A percentile compares a stretch with the other conserved stretches of the same genome.
Evolutionary conservation across 2,329 filamentous ascomycete genomes (phyloP).

Genomic region (Botrytis elliptica): DNA sequence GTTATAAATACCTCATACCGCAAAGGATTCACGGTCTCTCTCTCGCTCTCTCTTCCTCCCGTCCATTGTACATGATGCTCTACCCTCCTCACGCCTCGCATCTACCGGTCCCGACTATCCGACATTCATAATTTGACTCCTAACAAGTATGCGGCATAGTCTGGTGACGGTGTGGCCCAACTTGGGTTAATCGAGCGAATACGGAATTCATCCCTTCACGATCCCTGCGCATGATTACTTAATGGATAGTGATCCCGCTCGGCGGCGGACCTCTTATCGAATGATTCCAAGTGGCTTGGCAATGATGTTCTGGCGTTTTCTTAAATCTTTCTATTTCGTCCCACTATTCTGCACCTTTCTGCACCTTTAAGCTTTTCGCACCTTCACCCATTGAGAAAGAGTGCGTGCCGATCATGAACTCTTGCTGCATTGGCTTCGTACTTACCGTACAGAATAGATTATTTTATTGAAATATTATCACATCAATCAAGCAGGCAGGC

Average conservation of each 20-base stretch:
- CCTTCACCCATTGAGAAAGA: background rate
- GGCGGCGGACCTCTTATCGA: constrained; percentile 1
- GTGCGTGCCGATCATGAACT: background rate
- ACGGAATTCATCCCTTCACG: background rate
- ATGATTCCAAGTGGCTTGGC: constrained; percentile 14
- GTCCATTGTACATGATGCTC: background rate
- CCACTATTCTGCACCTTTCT: background rate
- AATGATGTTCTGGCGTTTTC: background rate
- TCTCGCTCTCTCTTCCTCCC: background rate
- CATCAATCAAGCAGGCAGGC: background rate
- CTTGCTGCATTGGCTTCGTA: background rate
- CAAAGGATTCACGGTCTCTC: background rate
- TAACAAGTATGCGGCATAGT: background rate
- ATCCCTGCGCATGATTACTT: background rate
- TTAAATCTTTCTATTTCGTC: background rate
- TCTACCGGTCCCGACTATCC: background rate
- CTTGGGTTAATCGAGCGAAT: background rate
- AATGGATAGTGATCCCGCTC: background rate
- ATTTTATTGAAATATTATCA: background rate
- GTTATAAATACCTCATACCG: background rate
- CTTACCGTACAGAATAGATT: background rate
- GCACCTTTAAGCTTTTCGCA: background rate
- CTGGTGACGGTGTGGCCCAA: background rate
- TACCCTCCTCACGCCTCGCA: background rate
- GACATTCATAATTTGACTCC: background rate